Base-by-base conservation (phyloP, 1,139 yeast genomes). In the Taiozyma sp. region DNA sequence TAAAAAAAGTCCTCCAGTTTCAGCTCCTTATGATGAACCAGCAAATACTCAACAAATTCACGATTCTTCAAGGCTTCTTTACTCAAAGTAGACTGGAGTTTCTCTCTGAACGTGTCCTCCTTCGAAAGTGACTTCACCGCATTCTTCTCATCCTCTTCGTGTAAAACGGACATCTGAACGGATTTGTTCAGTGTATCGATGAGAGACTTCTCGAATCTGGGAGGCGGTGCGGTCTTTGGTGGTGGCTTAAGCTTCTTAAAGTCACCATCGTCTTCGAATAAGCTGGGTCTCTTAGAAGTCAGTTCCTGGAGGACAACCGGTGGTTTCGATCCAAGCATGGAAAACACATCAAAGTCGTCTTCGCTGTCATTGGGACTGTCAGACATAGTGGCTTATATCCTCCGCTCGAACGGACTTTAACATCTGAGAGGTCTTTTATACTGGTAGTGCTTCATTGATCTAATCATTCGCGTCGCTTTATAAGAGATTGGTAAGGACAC, bases 1-100 rank as follows among this genome's bases (percentile, higher is more conserved):
- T 46, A 52, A 39, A 47, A 54, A 38, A 52, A 57, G 30, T 61
- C 64, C 8, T 54, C 43, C 23, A 59, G 16, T 10, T 50, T 48
- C 27, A 51, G 9, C 4, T 43, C 34, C 1, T 52, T 48, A 8
- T 52, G 40, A 23, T 54, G 50, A 0, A 22, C 3, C 5, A 47
- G 43, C n/a, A 60, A 28, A 22, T 47, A 57, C 1, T 53, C 51
- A 24, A 61, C 49, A 28, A 52, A 60, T 3, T 38, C 42, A 13
- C 30, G 22, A 47, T 58, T 51, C 16, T 48, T 44, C 3, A 41
- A 29, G 0, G 56, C 63, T n/a, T 49, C 45, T n/a, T 43, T 36
- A 36, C 57, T 49, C 28, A 60, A 38, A 6, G 38, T 32, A 10
- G 43, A 9, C 28, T 45, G 12, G n/a, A 59, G n/a, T 32, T 28